These are phyloP conservation scores for Fusarium sp. DNA, from an alignment of 2,329 filamentous ascomycete species.

Conservation along the genomic window DNA sequence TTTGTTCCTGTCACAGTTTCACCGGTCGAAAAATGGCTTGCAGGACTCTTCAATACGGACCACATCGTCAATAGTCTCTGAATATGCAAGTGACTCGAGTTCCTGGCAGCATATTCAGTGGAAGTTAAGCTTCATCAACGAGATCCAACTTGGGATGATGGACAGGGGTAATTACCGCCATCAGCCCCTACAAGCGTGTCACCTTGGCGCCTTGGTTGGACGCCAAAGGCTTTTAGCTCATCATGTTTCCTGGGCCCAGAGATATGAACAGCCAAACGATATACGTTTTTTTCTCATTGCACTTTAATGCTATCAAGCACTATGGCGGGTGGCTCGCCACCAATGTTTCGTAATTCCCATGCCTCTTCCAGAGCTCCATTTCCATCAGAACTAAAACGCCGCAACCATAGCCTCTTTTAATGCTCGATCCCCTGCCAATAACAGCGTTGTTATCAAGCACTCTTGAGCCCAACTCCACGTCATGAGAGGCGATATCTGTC, in stretches of 20 bases:
- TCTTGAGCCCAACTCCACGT: conserved; percentile 25
- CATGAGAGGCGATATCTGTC: conserved; percentile 9
- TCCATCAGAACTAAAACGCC: conserved; percentile 2
- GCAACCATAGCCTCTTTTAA: conserved; percentile 7
- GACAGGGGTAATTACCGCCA: conserved; percentile 35
- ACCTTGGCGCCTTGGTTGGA: conserved; percentile 41
- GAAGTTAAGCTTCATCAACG: conserved; percentile 31
- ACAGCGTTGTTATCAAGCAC: conserved; percentile 17
- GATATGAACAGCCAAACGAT: conserved; percentile 10
- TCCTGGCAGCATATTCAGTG: neutral
- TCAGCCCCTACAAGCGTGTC: conserved; percentile 28
- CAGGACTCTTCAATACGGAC: conserved; percentile 1
- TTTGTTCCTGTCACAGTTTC: conserved; percentile 9
- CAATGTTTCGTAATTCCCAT: conserved; percentile 33
- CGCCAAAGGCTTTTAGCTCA: conserved; percentile 29
- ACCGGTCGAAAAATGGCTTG: conserved; percentile 19
- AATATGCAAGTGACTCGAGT: conserved; percentile 12
- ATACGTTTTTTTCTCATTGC: conserved; percentile 2
- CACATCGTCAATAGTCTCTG: neutral
- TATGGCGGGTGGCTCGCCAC: conserved; percentile 23
- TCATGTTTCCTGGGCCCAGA: conserved; percentile 4
- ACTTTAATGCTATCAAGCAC: conserved; percentile 1
- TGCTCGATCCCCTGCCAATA: conserved; percentile 36
- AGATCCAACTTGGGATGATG: conserved; percentile 31
- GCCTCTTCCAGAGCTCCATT: neutral